Evolutionary conservation across 768 basidiomycete genomes (phyloP).

Genomic region (Boletellus emodensis): DNA sequence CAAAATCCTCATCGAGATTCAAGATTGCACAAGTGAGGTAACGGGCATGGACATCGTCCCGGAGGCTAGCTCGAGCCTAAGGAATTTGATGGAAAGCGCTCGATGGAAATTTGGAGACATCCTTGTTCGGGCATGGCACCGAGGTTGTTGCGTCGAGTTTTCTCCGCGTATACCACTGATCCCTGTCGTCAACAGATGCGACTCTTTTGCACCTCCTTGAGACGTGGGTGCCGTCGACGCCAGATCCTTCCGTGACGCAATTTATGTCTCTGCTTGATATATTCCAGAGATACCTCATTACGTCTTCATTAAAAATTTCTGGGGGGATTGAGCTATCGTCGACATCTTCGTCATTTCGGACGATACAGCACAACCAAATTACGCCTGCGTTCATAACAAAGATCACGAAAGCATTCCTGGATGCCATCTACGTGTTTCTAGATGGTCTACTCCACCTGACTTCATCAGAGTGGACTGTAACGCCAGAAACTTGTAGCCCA

Average conservation of each 20-base stretch:
- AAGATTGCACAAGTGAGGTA: conserved; percentile 82
- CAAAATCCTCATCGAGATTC: conserved; percentile 78
- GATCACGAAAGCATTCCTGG: conserved; percentile 82
- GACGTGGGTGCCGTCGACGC: conserved; percentile 68
- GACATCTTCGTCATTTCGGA: conserved; percentile 45
- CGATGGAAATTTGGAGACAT: conserved; percentile 88
- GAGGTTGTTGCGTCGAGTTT: conserved; percentile 49
- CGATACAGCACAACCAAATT: conserved; percentile 57
- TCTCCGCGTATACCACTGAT: conserved; percentile 2
- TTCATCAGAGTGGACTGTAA: conserved; percentile 56
- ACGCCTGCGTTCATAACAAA: conserved; percentile 63
- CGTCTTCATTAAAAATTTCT: conserved; percentile 74
- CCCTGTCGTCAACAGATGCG: conserved; percentile 55
- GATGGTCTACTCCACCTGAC: conserved; percentile 83
- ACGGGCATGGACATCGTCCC: conserved; percentile 72
- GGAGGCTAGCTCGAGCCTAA: conserved; percentile 68
- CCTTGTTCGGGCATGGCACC: conserved; percentile 72
- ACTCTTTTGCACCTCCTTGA: conserved; percentile 80
- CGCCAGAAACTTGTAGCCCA: conserved; percentile 5
- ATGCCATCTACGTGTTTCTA: conserved; percentile 78
- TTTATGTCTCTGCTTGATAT: conserved; percentile 75
- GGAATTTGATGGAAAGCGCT: conserved; percentile 71
- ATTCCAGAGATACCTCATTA: conserved; percentile 77
- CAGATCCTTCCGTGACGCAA: conserved; percentile 62
- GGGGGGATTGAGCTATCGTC: conserved; percentile 62